Evolutionary conservation across 768 basidiomycete species (phyloP), one percentile per base, ranked within the genome.

Genomic region (Leucocoprinus leucothites): DNA sequence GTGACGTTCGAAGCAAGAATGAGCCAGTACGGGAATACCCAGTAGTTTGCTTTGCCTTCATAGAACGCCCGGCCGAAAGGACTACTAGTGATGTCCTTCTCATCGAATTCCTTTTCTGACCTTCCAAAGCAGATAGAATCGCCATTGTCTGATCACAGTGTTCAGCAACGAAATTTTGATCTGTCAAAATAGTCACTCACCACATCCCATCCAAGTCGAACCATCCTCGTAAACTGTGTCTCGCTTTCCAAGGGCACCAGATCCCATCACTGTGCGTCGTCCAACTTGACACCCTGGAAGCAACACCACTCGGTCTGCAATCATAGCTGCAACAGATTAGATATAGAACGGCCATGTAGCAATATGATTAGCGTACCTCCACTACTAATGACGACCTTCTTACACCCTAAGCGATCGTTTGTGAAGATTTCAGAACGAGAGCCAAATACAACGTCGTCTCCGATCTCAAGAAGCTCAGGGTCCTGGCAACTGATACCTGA

Each of bases 401-500:
- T 68, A 9, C 75, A 63, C 11, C 78, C 78, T 19, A 74, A 52
- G 18, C 69, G 63, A 61, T 79, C 78, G 0, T 72, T 71, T 8
- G 77, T 79, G 54, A 76, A 73, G 6, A 79, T 58, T 60, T 73
- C 71, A 9, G 75, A 74, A 42, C 71, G 71, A 18, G 75, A 76
- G 16, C 78, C 78, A 59, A 79, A 79, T 25, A 78, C 72, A 38
- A 79, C 78, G 60, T 78, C 74, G 60, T 79, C 70, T 21, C 78
- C 78, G 24, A 79, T 74, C 46, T 76, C 74, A 48, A 79, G 64
- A 28, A 79, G 62, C 63, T 79, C 78, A 1, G 78, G 78, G 57
- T 79, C 78, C 16, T 64, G 68, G 55, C 78, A 78, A 60, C 71
- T 69, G 25, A 79, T 66, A 6, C 77, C 75, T 7, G 74, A 74